A percentile compares a stretch with the other conserved stretches of the same genome.
Conservation (phyloP, 768 basidiomycete genomes). For the Hericium alpestre region DNA sequence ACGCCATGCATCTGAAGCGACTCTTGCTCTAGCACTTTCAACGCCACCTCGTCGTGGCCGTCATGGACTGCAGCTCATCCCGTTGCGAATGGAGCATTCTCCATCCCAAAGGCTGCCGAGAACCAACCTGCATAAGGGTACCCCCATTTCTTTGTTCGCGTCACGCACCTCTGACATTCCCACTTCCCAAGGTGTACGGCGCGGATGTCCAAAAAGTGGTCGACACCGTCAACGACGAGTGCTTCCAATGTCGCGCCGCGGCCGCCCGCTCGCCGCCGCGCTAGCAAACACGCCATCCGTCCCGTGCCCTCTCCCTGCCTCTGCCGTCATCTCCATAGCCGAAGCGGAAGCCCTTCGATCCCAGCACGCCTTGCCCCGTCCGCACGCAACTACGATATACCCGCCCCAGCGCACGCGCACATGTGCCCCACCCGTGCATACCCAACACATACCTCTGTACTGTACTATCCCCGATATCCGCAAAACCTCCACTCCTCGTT, state of each 20-base stretch:
- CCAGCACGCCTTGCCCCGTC: neutral
- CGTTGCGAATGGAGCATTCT: slow-evolving; percentile 54
- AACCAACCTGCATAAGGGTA: slow-evolving; percentile 47
- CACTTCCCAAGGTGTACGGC: slow-evolving; percentile 45
- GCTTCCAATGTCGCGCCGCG: slow-evolving; percentile 59
- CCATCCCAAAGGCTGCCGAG: slow-evolving; percentile 48
- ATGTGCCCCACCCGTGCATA: neutral
- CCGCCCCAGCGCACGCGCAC: neutral
- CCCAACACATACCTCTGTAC: too few species aligned
- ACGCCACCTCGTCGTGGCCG: slow-evolving; percentile 61
- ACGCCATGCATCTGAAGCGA: neutral
- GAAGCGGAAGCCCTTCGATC: too few species aligned
- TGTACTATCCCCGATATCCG: too few species aligned
- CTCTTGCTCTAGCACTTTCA: slow-evolving; percentile 55
- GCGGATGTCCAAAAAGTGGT: slow-evolving; percentile 57
- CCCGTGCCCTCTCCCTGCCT: neutral
- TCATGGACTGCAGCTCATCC: slow-evolving; percentile 60
- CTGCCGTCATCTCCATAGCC: neutral
- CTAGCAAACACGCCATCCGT: neutral
- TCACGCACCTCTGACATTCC: neutral
- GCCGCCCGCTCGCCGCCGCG: slow-evolving; percentile 7
- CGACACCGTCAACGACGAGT: slow-evolving; percentile 62
- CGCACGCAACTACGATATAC: neutral
- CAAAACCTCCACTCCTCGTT: too few species aligned
- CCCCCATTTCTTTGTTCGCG: slow-evolving; percentile 14